phyloP scores from a whole-genome alignment of 345 rosid species.

The Acer campestre region DNA sequence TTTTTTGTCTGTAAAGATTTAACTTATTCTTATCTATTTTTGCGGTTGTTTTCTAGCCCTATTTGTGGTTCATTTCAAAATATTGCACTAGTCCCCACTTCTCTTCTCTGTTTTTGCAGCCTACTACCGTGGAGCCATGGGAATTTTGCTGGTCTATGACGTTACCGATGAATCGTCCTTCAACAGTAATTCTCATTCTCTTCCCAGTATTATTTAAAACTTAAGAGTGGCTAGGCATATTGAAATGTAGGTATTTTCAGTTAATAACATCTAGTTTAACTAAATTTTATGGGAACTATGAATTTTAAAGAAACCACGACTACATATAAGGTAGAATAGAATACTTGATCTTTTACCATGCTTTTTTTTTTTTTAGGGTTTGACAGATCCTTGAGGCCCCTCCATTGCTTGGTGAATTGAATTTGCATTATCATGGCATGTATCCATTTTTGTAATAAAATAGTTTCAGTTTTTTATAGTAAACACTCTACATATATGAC shows the following conservation, averaged over 20 bases:
- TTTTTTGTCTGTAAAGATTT: neutral
- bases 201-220: neutral
- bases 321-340: neutral
- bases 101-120: constrained; percentile 41
- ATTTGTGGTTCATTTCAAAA: neutral
- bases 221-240: neutral
- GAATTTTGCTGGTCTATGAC: constrained; percentile 85
- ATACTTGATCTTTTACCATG: constrained; percentile 5
- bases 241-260: constrained; percentile 44
- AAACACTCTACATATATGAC: neutral
- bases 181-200: constrained; percentile 56
- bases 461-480: no score
- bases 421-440: constrained; percentile 3
- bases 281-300: neutral
- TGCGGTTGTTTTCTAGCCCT: neutral
- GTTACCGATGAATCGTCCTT: constrained; percentile 91
- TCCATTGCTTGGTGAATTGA: constrained; percentile 9
- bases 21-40: neutral
- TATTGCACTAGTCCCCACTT: neutral
- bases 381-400: constrained; percentile 40
- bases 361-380: neutral
- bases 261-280: neutral
- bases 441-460: neutral
- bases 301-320: neutral
- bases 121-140: constrained; percentile 94